Percentiles rank a stretch among this genome's conserved stretches.
These are phyloP conservation scores for Zychaea mexicana DNA, from an alignment of 371 early-diverging fungal genomes.

Conservation along the genomic window DNA sequence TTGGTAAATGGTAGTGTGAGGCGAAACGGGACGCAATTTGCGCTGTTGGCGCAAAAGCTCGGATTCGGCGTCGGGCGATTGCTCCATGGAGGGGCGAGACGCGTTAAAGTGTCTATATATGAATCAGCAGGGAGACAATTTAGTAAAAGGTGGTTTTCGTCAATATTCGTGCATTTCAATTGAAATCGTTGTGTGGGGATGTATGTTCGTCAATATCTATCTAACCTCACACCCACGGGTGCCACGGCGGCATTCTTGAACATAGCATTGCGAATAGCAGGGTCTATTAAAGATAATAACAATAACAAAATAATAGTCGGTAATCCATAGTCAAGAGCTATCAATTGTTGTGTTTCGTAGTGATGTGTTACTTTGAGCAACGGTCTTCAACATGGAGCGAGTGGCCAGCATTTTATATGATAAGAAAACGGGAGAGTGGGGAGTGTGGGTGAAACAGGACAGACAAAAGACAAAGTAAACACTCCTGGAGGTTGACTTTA, in stretches of 20 bases:
- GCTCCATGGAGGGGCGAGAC: constrained; percentile 26
- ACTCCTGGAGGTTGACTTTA: too few species aligned
- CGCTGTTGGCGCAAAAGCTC: constrained; percentile 63
- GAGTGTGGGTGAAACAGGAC: constrained; percentile 3
- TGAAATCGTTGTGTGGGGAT: too few species aligned
- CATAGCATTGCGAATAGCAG: constrained; percentile 27
- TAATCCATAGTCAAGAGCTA: too few species aligned
- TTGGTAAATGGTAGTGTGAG: constrained; percentile 87
- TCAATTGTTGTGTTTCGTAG: background rate
- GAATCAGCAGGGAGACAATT: background rate
- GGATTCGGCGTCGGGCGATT: constrained; percentile 53
- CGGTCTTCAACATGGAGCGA: constrained; percentile 45
- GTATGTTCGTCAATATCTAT: too few species aligned
- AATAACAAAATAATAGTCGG: background rate
- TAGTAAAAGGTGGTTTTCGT: too few species aligned
- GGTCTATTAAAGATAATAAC: constrained; percentile 24
- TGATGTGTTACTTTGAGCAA: constrained; percentile 44
- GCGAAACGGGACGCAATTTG: constrained; percentile 81
- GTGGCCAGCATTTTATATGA: constrained; percentile 38
- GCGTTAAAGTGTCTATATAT: constrained; percentile 44
- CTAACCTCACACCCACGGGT: constrained; percentile 44
- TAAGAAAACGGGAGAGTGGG: constrained; percentile 11
- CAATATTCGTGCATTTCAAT: too few species aligned
- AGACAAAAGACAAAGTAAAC: background rate
- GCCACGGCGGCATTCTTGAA: constrained; percentile 42